A percentile compares a stretch with the other conserved stretches of the same genome.
Evolutionary conservation across 2,329 filamentous ascomycete genomes (phyloP).

Genomic region (Fusarium sp.): DNA sequence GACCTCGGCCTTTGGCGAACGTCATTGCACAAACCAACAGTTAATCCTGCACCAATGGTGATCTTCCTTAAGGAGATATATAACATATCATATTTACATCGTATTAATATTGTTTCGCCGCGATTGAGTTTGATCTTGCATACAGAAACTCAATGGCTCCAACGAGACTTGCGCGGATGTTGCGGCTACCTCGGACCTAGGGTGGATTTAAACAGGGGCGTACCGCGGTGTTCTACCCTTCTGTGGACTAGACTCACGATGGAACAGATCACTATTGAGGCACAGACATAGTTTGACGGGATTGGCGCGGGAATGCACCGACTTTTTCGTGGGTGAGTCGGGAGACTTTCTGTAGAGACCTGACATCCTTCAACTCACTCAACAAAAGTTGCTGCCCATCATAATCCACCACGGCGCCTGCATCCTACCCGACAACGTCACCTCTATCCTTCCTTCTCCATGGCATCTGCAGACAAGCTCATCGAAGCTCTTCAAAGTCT

Average conservation of each 20-base stretch:
- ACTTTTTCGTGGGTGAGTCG: neutral
- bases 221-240: neutral
- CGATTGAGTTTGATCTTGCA: neutral
- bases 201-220: neutral
- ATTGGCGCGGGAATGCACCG: neutral
- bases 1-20: no score
- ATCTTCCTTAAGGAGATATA: no score
- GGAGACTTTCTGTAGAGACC: neutral
- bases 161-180: neutral
- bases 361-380: neutral
- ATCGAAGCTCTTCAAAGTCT: conserved; percentile 44
- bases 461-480: conserved; percentile 45
- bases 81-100: neutral
- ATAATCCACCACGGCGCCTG: neutral
- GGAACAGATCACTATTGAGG: neutral
- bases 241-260: neutral
- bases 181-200: neutral
- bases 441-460: conserved; percentile 5
- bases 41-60: no score
- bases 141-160: neutral
- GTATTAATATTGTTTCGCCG: neutral
- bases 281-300: neutral
- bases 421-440: neutral
- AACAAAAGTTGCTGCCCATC: neutral
- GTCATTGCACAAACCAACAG: no score